Conservation (phyloP, 2,329 filamentous ascomycete genomes). For the Rhynchosporium graminicola region DNA sequence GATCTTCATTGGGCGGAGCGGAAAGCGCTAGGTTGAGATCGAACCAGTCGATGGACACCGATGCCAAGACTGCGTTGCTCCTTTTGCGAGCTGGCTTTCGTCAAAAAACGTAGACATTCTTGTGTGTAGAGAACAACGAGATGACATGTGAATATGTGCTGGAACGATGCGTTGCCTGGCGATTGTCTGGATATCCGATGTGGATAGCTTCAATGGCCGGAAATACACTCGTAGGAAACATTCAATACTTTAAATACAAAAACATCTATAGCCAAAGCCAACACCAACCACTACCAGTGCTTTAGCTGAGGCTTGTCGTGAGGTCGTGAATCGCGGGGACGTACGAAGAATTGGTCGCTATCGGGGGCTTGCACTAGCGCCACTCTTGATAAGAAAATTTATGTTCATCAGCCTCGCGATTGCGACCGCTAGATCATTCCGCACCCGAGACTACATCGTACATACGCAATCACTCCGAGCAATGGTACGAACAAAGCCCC, state of each 20-base stretch:
- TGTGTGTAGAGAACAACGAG: neutral
- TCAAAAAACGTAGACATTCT: neutral
- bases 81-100: neutral
- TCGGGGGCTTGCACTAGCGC: conserved; percentile 1
- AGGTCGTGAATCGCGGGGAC: neutral
- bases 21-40: conserved; percentile 16
- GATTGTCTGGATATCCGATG: too few species aligned
- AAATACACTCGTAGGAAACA: too few species aligned
- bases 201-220: too few species aligned
- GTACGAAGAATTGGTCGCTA: neutral
- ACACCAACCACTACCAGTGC: too few species aligned
- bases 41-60: conserved; percentile 11
- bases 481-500: conserved; percentile 33
- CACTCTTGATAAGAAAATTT: conserved; percentile 19
- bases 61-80: conserved; percentile 5
- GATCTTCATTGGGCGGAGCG: conserved; percentile 13
- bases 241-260: too few species aligned
- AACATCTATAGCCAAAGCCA: too few species aligned
- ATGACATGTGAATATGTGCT: too few species aligned
- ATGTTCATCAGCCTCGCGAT: neutral
- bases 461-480: neutral
- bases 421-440: too few species aligned
- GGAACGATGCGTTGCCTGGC: too few species aligned
- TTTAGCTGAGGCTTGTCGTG: too few species aligned
- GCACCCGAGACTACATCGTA: too few species aligned